A percentile compares a stretch with the other conserved stretches of the same genome.
phyloP scores from a whole-genome alignment of 306 rosid species.

The Cicer bijugum region DNA sequence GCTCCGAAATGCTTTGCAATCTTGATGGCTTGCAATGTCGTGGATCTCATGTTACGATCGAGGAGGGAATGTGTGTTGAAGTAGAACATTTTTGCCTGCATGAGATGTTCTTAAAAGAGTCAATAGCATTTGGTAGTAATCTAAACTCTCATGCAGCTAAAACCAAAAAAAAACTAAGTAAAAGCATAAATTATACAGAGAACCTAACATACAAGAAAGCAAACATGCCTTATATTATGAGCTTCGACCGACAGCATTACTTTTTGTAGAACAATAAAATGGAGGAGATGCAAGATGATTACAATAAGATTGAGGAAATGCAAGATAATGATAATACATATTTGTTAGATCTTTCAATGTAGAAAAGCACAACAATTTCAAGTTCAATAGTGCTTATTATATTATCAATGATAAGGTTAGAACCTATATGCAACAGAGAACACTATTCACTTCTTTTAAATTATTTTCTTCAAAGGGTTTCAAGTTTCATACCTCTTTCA shows the following conservation, averaged over 20 bases:
- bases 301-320: not conserved
- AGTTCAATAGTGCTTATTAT: slow-evolving; percentile 22
- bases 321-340: slow-evolving; percentile 1
- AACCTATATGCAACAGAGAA: slow-evolving; percentile 19
- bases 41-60: slow-evolving; percentile 82
- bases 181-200: slow-evolving; percentile 23
- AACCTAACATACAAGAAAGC: slow-evolving; percentile 13
- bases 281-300: not conserved
- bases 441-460: slow-evolving; percentile 20
- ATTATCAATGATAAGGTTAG: slow-evolving; percentile 34
- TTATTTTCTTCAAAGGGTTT: slow-evolving; percentile 21
- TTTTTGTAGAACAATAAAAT: slow-evolving; percentile 13
- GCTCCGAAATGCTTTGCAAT: slow-evolving; percentile 79
- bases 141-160: slow-evolving; percentile 35
- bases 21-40: slow-evolving; percentile 80
- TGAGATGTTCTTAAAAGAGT: slow-evolving; percentile 37
- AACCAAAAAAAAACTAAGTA: slow-evolving; percentile 4
- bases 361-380: slow-evolving; percentile 16
- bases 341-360: slow-evolving; percentile 28
- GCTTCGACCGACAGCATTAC: not conserved
- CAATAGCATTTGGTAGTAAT: slow-evolving; percentile 22
- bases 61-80: slow-evolving; percentile 87
- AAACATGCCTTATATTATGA: not conserved
- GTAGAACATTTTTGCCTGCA: slow-evolving; percentile 97
- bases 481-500: slow-evolving; percentile 79